Evolutionary conservation across 2,329 filamentous ascomycete genomes (phyloP), one percentile per base, ranked within the genome.

Genomic region (Lachnellula occidentalis): DNA sequence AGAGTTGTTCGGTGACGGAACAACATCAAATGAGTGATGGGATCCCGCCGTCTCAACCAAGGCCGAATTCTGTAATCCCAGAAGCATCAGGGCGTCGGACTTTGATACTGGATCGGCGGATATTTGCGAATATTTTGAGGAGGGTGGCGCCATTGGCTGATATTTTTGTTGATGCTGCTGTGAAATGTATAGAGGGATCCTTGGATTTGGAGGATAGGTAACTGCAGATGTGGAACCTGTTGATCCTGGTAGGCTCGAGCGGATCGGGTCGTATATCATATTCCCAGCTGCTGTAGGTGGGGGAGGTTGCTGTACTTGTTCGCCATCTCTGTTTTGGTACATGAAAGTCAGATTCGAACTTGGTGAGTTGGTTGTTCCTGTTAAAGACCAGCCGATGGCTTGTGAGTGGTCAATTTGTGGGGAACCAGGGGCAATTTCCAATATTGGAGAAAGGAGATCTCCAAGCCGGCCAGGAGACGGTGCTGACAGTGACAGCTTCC

Each of bases 331-430:
- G 34, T 59, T 63, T 57, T 66, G 66, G 67, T 90, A 95, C 66
- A 95, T 81, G 53, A 92, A 79, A 1, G 90, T 92, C 4, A 95
- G 74, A 66, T 89, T 94, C 0, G 90, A 90, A 59, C 85, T 91
- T 1, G 89, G 87, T 3, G 89, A 94, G 65, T 95, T 90, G 52
- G 89, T 91, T 1, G 87, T 92, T 14, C 90, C 90, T 0, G 90
- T 90, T n/a, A 95, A 73, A 7, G 89, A 91, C 87, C 88, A 95
- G 1, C 89, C 90, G 55, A 95, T 89, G 0, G 82, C 80, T 79
- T 58, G 52, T 15, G 74, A 76, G 8, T 74, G 73, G 39, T 74
- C 72, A 49, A 76, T 78, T 24, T 55, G 54, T 56, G 57, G 61
- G 1, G 80, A 80, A 0, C 79, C 80, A 0, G 75, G 66, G 1